Evolutionary conservation across 2,329 filamentous ascomycete genomes (phyloP), one percentile per base, ranked within the genome.

Genomic region (Emmonsiellopsis sp.): DNA sequence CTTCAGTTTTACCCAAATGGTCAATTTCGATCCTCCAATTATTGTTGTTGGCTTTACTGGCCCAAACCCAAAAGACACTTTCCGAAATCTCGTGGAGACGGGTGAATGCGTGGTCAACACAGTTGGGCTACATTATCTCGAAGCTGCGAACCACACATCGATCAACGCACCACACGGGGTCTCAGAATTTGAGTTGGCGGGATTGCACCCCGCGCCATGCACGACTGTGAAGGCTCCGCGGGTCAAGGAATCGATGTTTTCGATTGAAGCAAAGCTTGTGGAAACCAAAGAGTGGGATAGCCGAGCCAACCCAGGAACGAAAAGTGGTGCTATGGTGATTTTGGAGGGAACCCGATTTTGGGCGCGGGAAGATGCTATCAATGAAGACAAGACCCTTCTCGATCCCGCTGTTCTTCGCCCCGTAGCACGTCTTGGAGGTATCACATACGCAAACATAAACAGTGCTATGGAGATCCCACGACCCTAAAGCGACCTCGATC

Each of bases 281-380:
- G 83, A 83, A 53, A 75, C 76, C 69, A 71, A 84, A 62, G 89
- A 95, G 71, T 95, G 88, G 71, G 85, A 92, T 68, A 88, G 84
- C 67, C 77, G 78, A 51, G 76, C 76, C 0, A 82, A 73, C 2
- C 85, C 86, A 0, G 89, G 87, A 2, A 85, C 84, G 72, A 90
- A 84, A 74, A 85, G 85, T 1, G 83, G 85, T 1, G 84, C 86
- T 3, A 64, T 95, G 57, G 86, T 81, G 1, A 79, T 95, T 36
- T 76, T 96, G 10, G 89, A 96, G 72, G 92, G 89, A 0, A 84
- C 87, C 36, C 78, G 85, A 32, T 95, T 96, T 65, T 96, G 91
- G 89, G 89, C 84, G 2, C 74, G 91, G 51, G 88, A 94, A 66
- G 92, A 96, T 71, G 90, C 90, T 2, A 74, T 95, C 56, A 88